phyloP scores from a whole-genome alignment of 2,329 filamentous ascomycete genomes.

The Epichloe gansuensis region DNA sequence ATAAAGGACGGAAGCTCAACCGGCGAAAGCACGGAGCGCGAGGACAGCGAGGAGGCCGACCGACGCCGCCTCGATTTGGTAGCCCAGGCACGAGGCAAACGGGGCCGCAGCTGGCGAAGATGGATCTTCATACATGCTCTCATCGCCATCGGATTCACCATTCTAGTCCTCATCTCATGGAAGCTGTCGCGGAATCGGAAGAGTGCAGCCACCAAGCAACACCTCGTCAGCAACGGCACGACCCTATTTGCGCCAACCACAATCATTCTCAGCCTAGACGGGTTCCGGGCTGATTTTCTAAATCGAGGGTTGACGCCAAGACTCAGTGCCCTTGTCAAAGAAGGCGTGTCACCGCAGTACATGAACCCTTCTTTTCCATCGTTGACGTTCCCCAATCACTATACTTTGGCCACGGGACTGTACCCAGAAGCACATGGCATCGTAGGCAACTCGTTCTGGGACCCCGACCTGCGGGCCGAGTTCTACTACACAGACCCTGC shows the following conservation, averaged over 20 bases:
- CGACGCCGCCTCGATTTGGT: slow-evolving; percentile 37
- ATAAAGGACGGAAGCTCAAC: slow-evolving; percentile 54
- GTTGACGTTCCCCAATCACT: slow-evolving; percentile 94
- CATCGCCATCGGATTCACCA: slow-evolving; percentile 40
- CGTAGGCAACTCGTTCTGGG: slow-evolving; percentile 92
- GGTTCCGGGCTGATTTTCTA: slow-evolving; percentile 90
- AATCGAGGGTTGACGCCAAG: slow-evolving; percentile 72
- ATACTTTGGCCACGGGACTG: slow-evolving; percentile 80
- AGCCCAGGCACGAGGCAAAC: slow-evolving; percentile 32
- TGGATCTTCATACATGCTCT: slow-evolving; percentile 41
- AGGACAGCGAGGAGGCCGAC: slow-evolving; percentile 46
- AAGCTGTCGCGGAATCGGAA: slow-evolving; percentile 39
- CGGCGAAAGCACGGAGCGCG: slow-evolving; percentile 47
- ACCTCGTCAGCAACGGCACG: slow-evolving; percentile 62
- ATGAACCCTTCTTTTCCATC: slow-evolving; percentile 94
- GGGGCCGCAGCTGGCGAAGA: slow-evolving; percentile 39
- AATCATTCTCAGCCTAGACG: slow-evolving; percentile 85
- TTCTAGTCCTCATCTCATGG: slow-evolving; percentile 44
- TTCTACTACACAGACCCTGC: slow-evolving; percentile 77
- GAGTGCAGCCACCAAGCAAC: slow-evolving; percentile 16
- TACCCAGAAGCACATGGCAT: slow-evolving; percentile 89
- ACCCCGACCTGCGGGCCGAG: slow-evolving; percentile 59
- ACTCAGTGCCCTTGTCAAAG: slow-evolving; percentile 62
- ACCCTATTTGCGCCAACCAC: slow-evolving; percentile 84
- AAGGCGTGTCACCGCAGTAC: slow-evolving; percentile 80